Percentiles rank a stretch among this genome's conserved stretches.
Evolutionary conservation across 805 yeast genomes (phyloP).

Genomic region (Schwanniomyces yamadae): DNA sequence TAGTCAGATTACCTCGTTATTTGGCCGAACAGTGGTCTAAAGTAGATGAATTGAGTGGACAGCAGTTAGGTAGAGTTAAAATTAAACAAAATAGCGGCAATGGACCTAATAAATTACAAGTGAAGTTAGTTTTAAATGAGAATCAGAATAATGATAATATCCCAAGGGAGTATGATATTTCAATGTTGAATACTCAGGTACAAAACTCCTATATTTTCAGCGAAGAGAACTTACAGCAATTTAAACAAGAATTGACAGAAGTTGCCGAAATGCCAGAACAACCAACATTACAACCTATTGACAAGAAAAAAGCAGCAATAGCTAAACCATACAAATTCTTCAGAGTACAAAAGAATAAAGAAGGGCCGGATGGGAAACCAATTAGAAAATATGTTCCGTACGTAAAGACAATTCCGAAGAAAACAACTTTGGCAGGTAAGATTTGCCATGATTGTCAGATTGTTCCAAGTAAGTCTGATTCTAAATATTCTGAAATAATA

Average conservation of each 20-base stretch:
- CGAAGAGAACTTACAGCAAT: slow-evolving; percentile 74
- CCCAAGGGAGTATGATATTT: slow-evolving; percentile 83
- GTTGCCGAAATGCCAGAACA: slow-evolving; percentile 53
- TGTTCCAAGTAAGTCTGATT: slow-evolving; percentile 72
- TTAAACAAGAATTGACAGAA: slow-evolving; percentile 50
- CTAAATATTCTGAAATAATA: slow-evolving; percentile 64
- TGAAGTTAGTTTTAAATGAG: slow-evolving; percentile 55
- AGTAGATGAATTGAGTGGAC: slow-evolving; percentile 59
- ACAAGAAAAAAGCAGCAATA: slow-evolving; percentile 15
- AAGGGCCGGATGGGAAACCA: slow-evolving; percentile 20
- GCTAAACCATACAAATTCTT: slow-evolving; percentile 22
- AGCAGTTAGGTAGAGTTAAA: slow-evolving; percentile 76
- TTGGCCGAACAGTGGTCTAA: slow-evolving; percentile 80
- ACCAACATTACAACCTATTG: slow-evolving; percentile 44
- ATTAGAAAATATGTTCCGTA: slow-evolving; percentile 62
- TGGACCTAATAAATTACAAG: slow-evolving; percentile 36
- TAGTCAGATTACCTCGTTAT: slow-evolving; percentile 86
- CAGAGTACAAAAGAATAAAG: slow-evolving; percentile 30
- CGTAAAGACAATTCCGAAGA: slow-evolving; percentile 84
- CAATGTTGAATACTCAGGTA: slow-evolving; percentile 74
- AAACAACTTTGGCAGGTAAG: slow-evolving; percentile 82
- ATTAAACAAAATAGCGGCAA: slow-evolving; percentile 50
- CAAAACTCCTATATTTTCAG: slow-evolving; percentile 84
- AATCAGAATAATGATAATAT: slow-evolving; percentile 33
- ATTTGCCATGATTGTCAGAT: slow-evolving; percentile 91